Evolutionary conservation across 2,329 filamentous ascomycete species (phyloP).

Genomic region (Furcasterigmium sp.): DNA sequence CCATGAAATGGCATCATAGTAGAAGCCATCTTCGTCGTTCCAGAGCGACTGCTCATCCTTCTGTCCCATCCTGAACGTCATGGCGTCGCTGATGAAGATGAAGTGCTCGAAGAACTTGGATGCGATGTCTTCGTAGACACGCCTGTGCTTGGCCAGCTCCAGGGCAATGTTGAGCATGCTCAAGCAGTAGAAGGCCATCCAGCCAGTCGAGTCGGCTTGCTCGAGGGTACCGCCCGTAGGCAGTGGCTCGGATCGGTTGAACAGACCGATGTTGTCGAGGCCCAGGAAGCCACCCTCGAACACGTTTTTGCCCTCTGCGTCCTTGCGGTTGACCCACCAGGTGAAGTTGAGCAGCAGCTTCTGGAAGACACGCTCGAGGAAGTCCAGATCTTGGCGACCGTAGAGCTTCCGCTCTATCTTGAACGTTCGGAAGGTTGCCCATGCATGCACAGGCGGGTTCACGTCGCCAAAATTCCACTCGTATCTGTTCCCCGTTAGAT

Average conservation of each 20-base stretch:
- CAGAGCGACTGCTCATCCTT: constrained; percentile 79
- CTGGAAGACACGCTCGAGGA: constrained; percentile 93
- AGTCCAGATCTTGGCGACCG: constrained; percentile 88
- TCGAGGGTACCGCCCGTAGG: constrained; percentile 91
- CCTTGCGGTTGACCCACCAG: constrained; percentile 99
- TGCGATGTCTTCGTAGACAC: constrained; percentile 93
- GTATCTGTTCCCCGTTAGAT: constrained; percentile 36
- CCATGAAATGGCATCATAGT: constrained; percentile 97
- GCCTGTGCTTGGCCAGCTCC: constrained; percentile 89
- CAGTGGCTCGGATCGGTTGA: constrained; percentile 92
- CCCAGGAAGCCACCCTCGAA: constrained; percentile 96
- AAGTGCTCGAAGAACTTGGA: constrained; percentile 99
- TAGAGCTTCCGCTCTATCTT: constrained; percentile 99
- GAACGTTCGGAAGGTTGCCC: constrained; percentile 93
- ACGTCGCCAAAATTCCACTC: constrained; percentile 99
- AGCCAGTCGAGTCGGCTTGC: constrained; percentile 95
- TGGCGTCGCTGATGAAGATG: constrained; percentile 94
- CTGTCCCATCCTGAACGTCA: constrained; percentile 73
- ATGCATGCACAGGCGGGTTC: constrained; percentile 93
- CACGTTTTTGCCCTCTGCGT: constrained; percentile 89
- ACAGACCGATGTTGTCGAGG: constrained; percentile 93
- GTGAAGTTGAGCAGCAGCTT: constrained; percentile 95
- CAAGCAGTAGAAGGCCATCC: constrained; percentile 98
- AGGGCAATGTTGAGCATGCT: constrained; percentile 96
- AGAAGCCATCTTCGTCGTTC: constrained; percentile 96